Percentiles rank a stretch among this genome's conserved stretches.
Conservation (phyloP, 2,329 filamentous ascomycete genomes). For the Pseudomassariella vexata region DNA sequence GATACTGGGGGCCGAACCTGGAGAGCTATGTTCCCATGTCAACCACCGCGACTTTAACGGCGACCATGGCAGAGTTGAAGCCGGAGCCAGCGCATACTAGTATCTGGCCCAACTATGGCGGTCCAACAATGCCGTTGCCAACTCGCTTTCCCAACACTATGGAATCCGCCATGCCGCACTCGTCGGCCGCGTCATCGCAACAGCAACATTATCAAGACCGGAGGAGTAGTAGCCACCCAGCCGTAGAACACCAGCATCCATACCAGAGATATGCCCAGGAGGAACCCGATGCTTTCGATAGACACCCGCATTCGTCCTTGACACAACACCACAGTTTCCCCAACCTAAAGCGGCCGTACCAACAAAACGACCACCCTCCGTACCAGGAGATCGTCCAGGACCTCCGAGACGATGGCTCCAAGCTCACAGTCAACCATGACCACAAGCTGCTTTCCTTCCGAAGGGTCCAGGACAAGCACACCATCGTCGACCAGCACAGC, state of each 20-base stretch:
- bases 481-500: conserved; percentile 53
- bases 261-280: conserved; percentile 51
- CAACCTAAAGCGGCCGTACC: conserved; percentile 52
- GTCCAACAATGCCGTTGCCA: conserved; percentile 46
- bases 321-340: conserved; percentile 47
- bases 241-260: conserved; percentile 46
- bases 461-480: conserved; percentile 52
- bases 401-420: conserved; percentile 51
- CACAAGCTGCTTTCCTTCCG: conserved; percentile 57
- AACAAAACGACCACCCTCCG: conserved; percentile 47
- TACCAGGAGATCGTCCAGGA: conserved; percentile 59
- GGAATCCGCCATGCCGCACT: conserved; percentile 41
- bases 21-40: conserved; percentile 51
- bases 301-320: conserved; percentile 42
- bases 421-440: conserved; percentile 53
- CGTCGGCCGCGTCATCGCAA: conserved; percentile 37
- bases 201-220: conserved; percentile 41
- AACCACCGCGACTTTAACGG: conserved; percentile 54
- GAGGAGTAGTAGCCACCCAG: conserved; percentile 42
- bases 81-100: conserved; percentile 50
- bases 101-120: conserved; percentile 53
- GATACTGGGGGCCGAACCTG: neutral
- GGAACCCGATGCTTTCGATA: conserved; percentile 48
- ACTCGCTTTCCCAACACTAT: conserved; percentile 44
- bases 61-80: conserved; percentile 60